A percentile compares a stretch with the other conserved stretches of the same genome.
Evolutionary conservation across 306 rosid genomes (phyloP).

Genomic region (Citrullus colocynthis): DNA sequence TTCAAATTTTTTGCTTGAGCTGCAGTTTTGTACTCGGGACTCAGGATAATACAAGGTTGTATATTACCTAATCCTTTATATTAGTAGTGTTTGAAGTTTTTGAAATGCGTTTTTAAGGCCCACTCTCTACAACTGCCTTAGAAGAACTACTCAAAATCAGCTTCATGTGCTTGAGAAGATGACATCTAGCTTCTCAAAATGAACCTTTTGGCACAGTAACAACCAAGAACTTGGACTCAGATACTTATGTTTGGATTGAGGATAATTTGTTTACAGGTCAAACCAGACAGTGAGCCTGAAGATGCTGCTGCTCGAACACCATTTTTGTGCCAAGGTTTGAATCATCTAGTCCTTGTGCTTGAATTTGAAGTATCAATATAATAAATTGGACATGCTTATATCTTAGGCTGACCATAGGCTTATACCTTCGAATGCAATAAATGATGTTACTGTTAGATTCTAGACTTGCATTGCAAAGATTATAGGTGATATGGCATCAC

Average conservation of each 20-base stretch:
- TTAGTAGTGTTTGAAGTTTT: not conserved
- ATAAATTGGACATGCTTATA: not conserved
- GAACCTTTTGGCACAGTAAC: not conserved
- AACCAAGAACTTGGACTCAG: not conserved
- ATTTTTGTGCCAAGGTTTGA: not conserved
- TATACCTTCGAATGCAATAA: not conserved
- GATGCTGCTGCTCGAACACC: not conserved
- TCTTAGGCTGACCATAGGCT: not conserved
- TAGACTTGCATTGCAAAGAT: not conserved
- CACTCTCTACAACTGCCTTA: not conserved
- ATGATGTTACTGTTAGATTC: not conserved
- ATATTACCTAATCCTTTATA: not conserved
- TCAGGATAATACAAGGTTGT: not conserved
- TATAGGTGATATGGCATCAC: not conserved
- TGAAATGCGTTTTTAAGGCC: not conserved
- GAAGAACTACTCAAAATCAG: not conserved
- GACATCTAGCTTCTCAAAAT: not conserved
- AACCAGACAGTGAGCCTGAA: not conserved
- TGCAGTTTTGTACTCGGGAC: not conserved
- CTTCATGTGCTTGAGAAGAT: not conserved
- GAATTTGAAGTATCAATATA: not conserved
- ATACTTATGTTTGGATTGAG: not conserved
- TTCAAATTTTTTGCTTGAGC: not conserved
- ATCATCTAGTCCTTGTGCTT: not conserved
- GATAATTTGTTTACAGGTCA: not conserved